phyloP scores from a whole-genome alignment of 2,329 filamentous ascomycete genomes.

The Onygenales sp. region DNA sequence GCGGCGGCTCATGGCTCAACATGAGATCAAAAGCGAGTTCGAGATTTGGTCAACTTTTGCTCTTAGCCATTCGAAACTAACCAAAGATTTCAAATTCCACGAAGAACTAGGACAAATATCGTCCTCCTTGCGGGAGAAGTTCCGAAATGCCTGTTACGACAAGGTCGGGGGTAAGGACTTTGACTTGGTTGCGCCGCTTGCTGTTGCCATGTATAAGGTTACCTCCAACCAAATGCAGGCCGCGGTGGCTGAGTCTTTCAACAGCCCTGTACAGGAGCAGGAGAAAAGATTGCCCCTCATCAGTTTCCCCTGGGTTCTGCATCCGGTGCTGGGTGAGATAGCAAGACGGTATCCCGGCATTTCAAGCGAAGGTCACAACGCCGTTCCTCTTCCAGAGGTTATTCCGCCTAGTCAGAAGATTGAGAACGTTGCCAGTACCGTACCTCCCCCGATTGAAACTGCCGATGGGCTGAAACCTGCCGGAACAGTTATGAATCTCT shows the following conservation, averaged over 20 bases:
- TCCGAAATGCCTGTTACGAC: conserved; percentile 56
- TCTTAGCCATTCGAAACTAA: conserved; percentile 61
- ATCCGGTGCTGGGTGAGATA: conserved; percentile 59
- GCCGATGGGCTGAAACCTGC: no score
- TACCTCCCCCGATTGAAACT: no score
- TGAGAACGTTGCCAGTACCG: no score
- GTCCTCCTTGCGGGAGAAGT: conserved; percentile 56
- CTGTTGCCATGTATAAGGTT: conserved; percentile 79
- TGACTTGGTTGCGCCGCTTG: conserved; percentile 56
- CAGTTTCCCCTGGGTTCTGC: conserved; percentile 89
- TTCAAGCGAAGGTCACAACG: not conserved
- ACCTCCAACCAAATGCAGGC: conserved; percentile 61
- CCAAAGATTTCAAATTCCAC: conserved; percentile 73
- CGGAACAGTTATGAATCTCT: no score
- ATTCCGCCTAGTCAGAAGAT: not conserved
- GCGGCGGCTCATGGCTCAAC: conserved; percentile 72
- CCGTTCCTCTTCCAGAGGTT: not conserved
- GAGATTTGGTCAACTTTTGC: conserved; percentile 87
- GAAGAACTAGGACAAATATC: conserved; percentile 70
- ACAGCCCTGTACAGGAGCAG: conserved; percentile 10
- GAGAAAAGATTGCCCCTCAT: conserved; percentile 62
- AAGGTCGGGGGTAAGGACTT: conserved; percentile 53
- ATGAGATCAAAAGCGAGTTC: conserved; percentile 77
- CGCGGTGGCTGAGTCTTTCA: conserved; percentile 44
- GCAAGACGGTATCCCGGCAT: conserved; percentile 38